Percentiles rank a stretch among this genome's conserved stretches.
Conservation (phyloP, 2,329 filamentous ascomycete species). For the Chaetomium olivaceum region DNA sequence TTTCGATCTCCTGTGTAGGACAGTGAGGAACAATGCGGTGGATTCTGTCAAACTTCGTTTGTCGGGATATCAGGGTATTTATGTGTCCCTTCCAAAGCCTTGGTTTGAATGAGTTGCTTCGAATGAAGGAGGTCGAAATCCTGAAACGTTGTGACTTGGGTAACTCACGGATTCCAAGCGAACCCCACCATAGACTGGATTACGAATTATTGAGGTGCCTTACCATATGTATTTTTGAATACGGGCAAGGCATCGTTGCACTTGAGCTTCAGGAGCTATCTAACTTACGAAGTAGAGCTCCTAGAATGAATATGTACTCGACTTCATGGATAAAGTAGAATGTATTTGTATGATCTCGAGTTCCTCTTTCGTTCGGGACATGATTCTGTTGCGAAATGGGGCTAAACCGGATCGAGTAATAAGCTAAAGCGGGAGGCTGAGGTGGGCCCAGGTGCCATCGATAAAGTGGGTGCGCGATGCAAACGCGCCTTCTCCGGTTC, state of each 20-base stretch:
- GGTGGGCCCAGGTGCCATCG: constrained; percentile 16
- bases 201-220: no score
- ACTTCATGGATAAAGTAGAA: not conserved
- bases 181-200: no score
- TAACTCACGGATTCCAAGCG: not conserved
- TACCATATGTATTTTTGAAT: not conserved
- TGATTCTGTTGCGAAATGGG: not conserved
- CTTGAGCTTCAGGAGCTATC: not conserved
- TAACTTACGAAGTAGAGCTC: not conserved
- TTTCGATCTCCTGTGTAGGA: not conserved
- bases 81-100: not conserved
- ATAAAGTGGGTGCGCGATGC: constrained; percentile 24
- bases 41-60: not conserved
- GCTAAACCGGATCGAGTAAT: constrained; percentile 1
- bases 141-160: not conserved
- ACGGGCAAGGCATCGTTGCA: not conserved
- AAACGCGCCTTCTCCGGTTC: constrained; percentile 26
- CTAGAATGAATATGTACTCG: not conserved
- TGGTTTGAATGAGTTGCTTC: not conserved
- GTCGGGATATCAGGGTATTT: not conserved
- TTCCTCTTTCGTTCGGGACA: not conserved
- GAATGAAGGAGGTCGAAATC: not conserved
- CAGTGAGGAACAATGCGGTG: not conserved
- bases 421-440: constrained; percentile 23
- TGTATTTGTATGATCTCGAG: not conserved